phyloP scores from a whole-genome alignment of 345 rosid genomes.

The Aquilaria malaccensis region DNA sequence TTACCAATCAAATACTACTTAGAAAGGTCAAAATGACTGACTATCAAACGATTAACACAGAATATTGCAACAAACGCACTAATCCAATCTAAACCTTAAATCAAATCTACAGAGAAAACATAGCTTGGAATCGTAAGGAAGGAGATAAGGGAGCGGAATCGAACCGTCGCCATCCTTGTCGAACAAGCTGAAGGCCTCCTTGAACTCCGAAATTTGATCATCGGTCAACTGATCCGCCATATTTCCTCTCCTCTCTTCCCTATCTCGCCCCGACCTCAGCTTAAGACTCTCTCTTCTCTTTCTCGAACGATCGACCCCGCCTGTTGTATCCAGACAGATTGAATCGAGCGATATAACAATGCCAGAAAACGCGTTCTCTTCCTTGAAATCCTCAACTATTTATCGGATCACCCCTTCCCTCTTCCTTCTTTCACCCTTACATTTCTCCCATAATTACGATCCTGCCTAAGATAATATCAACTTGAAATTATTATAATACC shows the following conservation, averaged over 20 bases:
- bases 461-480: neutral
- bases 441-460: neutral
- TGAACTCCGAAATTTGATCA: slow-evolving; percentile 21
- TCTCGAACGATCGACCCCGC: neutral
- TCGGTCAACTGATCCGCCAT: slow-evolving; percentile 22
- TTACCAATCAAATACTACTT: no score
- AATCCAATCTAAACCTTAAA: no score
- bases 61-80: no score
- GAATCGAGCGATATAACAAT: neutral
- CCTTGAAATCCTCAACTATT: neutral
- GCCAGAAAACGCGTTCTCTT: neutral
- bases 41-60: no score
- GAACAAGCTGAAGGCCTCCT: slow-evolving; percentile 18
- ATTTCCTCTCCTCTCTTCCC: neutral
- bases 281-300: no score
- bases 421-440: neutral
- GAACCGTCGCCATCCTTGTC: slow-evolving; percentile 22
- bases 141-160: neutral
- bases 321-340: neutral
- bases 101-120: no score
- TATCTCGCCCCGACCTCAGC: no score
- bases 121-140: no score
- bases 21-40: no score
- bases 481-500: neutral
- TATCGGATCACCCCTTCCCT: neutral